Evolutionary conservation across 2,329 filamentous ascomycete genomes (phyloP).

Genomic region (Alternaria postmessia): DNA sequence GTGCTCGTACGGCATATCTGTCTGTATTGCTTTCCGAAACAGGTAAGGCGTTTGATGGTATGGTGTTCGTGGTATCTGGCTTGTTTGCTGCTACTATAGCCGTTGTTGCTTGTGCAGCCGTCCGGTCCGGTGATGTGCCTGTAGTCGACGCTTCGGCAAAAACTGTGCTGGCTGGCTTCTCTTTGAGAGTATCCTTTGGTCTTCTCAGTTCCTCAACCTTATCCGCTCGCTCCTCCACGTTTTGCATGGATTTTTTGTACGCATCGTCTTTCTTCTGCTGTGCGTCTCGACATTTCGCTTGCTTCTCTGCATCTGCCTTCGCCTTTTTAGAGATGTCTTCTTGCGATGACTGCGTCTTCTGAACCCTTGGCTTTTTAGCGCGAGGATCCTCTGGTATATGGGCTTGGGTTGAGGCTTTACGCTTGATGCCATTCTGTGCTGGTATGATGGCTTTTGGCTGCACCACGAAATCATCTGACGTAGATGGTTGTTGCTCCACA

Average conservation of each 20-base stretch:
- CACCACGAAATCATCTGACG: background rate
- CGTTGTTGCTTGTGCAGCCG: background rate
- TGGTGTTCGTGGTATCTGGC: background rate
- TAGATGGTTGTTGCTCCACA: background rate
- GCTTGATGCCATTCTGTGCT: background rate
- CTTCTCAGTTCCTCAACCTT: background rate
- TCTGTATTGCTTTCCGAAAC: background rate
- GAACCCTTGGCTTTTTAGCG: background rate
- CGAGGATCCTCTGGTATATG: background rate
- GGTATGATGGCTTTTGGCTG: background rate
- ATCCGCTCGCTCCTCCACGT: background rate
- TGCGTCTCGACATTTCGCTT: background rate
- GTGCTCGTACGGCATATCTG: background rate
- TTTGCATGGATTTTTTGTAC: background rate
- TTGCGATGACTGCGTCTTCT: background rate
- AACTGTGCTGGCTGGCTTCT: background rate
- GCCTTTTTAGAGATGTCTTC: background rate
- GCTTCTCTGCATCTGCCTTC: background rate
- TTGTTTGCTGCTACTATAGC: background rate
- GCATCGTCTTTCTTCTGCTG: background rate
- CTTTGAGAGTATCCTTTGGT: background rate
- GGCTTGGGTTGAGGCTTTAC: background rate
- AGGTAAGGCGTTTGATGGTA: background rate
- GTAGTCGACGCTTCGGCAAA: slow-evolving; percentile 12
- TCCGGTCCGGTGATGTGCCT: background rate